Percentiles rank a stretch among this genome's conserved stretches.
Conservation (phyloP, 257 asterid species). For the Phtheirospermum japonicum region DNA sequence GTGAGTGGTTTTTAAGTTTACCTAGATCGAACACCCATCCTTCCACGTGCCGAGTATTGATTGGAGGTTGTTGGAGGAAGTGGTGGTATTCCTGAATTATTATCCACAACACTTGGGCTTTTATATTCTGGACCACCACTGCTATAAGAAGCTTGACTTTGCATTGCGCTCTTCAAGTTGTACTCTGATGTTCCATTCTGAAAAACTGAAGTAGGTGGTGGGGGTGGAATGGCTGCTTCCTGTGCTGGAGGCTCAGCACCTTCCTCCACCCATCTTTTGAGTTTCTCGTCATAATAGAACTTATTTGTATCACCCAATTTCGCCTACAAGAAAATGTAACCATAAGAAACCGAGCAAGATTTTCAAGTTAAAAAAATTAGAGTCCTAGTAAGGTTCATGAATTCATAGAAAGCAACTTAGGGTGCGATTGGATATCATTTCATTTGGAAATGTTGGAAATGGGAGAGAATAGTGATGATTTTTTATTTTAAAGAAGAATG, state of each 20-base stretch:
- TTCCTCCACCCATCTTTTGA: constrained; percentile 98
- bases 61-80: constrained; percentile 94
- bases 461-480: no score
- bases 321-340: constrained; percentile 50
- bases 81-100: constrained; percentile 83
- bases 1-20: constrained; percentile 28
- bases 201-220: constrained; percentile 63
- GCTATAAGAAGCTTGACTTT: constrained; percentile 47
- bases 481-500: no score
- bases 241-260: constrained; percentile 70
- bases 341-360: constrained; percentile 17
- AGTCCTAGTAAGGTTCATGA: neutral
- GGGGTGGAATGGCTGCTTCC: constrained; percentile 77
- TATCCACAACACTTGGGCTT: constrained; percentile 54
- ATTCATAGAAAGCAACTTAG: neutral
- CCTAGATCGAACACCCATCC: constrained; percentile 87
- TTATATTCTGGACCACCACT: constrained; percentile 57
- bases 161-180: constrained; percentile 62
- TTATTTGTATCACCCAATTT: constrained; percentile 88
- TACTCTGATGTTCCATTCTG: constrained; percentile 77
- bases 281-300: constrained; percentile 83
- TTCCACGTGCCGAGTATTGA: constrained; percentile 83
- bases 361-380: neutral
- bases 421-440: no score
- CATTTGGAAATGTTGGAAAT: no score